Percentiles rank a stretch among this genome's conserved stretches.
Evolutionary conservation across 306 rosid species (phyloP).

Genomic region (Spatholobus suberectus): DNA sequence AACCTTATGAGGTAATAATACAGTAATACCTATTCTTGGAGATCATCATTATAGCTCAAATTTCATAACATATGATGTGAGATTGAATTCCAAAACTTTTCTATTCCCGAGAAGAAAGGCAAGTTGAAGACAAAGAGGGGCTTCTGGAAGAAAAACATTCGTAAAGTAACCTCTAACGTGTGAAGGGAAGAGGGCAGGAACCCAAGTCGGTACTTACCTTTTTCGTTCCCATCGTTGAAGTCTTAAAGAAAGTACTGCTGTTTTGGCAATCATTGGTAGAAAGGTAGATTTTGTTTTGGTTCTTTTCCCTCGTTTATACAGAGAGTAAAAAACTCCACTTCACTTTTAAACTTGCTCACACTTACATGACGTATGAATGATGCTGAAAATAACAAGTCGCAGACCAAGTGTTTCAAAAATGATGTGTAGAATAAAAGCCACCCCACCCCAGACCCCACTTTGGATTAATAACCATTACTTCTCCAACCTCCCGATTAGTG

Average conservation of each 20-base stretch:
- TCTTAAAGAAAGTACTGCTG: constrained; percentile 11
- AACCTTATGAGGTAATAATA: background rate
- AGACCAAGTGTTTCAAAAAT: constrained; percentile 3
- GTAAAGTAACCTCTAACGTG: background rate
- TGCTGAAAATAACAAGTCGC: background rate
- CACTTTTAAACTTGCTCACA: constrained; percentile 28
- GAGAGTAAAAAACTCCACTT: background rate
- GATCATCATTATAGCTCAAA: background rate
- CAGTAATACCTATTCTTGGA: constrained; percentile 4
- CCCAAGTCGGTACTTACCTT: background rate
- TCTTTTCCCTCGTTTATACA: background rate
- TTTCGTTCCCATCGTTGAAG: background rate
- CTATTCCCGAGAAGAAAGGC: background rate
- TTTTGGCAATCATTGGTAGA: background rate
- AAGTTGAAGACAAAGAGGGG: constrained; percentile 5
- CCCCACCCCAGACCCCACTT: constrained; percentile 19
- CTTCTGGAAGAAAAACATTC: background rate
- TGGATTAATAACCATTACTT: background rate
- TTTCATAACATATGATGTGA: background rate
- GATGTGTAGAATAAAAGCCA: constrained; percentile 1
- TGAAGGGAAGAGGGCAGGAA: constrained; percentile 17
- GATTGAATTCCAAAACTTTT: background rate
- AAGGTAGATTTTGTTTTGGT: constrained; percentile 36
- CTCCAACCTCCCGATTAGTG: background rate
- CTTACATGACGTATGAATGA: constrained; percentile 6